Conservation (phyloP, 2,329 filamentous ascomycete species). For the Apiospora marii region DNA sequence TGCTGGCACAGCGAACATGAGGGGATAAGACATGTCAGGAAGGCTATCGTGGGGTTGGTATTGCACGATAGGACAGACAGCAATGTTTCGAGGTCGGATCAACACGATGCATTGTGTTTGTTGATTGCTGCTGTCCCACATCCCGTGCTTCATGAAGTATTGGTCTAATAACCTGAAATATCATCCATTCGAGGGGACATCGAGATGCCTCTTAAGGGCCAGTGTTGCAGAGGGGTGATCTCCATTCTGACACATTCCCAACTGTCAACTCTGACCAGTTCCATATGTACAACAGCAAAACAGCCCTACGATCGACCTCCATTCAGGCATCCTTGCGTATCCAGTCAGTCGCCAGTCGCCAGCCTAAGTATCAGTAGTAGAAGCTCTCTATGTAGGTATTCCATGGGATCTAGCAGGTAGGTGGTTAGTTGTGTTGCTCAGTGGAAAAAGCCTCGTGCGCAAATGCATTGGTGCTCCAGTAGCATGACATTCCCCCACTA, state of each 20-base stretch:
- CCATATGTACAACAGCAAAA: not conserved
- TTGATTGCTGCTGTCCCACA: not conserved
- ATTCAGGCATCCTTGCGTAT: not conserved
- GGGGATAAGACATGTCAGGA: not conserved
- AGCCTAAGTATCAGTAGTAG: too few relatives aligned
- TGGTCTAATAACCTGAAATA: too few relatives aligned
- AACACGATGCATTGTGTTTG: not conserved
- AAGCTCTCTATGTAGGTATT: too few relatives aligned
- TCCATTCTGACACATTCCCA: not conserved
- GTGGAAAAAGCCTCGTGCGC: not conserved
- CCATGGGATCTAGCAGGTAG: too few relatives aligned
- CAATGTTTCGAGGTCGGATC: not conserved
- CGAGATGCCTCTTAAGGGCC: too few relatives aligned
- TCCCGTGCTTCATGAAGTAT: not conserved
- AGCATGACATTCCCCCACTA: not conserved
- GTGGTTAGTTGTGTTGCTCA: not conserved
- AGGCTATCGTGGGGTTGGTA: not conserved
- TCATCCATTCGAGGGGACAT: too few relatives aligned
- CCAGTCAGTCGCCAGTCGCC: too few relatives aligned
- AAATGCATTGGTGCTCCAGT: not conserved
- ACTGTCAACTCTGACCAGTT: not conserved
- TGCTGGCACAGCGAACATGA: not conserved
- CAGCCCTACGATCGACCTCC: constrained; percentile 3
- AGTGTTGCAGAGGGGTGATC: too few relatives aligned
- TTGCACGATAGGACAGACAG: not conserved